Evolutionary conservation across 192 early-diverging fungal genomes (phyloP).

Genomic region (Pecoramyces ruminantium): DNA sequence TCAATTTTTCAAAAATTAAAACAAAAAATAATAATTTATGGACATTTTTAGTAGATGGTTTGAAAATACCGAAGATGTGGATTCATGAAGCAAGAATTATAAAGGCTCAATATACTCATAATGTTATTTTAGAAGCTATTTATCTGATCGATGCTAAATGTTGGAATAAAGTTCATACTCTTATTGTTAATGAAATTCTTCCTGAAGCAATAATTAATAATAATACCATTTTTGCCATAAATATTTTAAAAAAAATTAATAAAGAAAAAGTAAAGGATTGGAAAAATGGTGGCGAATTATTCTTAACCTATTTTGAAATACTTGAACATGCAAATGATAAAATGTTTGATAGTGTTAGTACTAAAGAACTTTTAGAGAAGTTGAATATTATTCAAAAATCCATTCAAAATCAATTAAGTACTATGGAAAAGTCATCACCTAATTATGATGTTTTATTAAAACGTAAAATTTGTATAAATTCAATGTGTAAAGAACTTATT

Average conservation of each 20-base stretch:
- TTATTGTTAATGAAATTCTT: background rate
- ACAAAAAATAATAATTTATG: conserved; percentile 1
- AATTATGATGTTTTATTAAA: background rate
- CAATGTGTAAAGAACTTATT: background rate
- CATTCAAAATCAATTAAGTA: background rate
- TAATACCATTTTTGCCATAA: background rate
- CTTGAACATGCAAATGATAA: background rate
- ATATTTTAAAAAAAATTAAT: background rate
- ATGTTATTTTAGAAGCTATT: conserved; percentile 13
- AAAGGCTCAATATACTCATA: conserved; percentile 26
- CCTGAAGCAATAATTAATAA: background rate
- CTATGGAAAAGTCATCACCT: background rate
- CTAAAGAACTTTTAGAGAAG: background rate
- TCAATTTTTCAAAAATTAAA: background rate
- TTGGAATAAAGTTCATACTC: background rate
- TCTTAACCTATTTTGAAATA: background rate
- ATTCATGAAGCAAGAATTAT: conserved; percentile 40
- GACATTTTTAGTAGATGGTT: conserved; percentile 35
- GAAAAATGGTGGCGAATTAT: background rate
- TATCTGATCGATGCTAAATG: conserved; percentile 18
- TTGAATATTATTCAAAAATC: background rate
- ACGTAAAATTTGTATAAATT: background rate
- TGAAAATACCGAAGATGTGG: conserved; percentile 48
- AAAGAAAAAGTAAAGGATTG: background rate
- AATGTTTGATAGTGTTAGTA: background rate